Percentiles rank a stretch among this genome's conserved stretches.
Conservation (phyloP, 2,329 filamentous ascomycete species). For the Geosmithia putterillii region DNA sequence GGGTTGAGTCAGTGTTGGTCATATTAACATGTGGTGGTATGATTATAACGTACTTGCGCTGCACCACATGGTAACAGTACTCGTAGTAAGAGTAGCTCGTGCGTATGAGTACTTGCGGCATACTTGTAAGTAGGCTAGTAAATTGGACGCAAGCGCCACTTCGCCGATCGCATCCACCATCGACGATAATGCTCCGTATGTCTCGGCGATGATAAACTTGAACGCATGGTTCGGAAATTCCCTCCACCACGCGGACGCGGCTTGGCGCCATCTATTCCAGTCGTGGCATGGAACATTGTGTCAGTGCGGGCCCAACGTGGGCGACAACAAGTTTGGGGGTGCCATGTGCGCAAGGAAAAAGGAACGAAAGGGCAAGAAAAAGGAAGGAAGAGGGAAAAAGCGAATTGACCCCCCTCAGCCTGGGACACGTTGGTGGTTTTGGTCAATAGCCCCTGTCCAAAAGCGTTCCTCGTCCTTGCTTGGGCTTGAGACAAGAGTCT, state of each 20-base stretch:
- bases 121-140: no score
- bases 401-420: not conserved
- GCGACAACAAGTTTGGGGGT: not conserved
- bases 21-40: no score
- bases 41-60: not conserved
- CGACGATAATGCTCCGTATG: not conserved
- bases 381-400: not conserved
- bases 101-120: no score
- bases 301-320: not conserved
- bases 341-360: not conserved
- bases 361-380: not conserved
- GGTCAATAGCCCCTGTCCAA: not conserved
- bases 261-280: not conserved
- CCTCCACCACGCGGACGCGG: not conserved
- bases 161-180: not conserved
- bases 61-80: not conserved
- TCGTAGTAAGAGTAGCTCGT: no score
- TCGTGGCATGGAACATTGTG: not conserved
- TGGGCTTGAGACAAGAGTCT: not conserved
- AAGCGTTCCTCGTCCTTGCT: not conserved
- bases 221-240: not conserved
- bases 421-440: not conserved
- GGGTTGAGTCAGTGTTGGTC: no score
- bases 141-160: not conserved
- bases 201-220: not conserved